Evolutionary conservation across 2,329 filamentous ascomycete genomes (phyloP).

Genomic region (Botryosphaeria dothidea): DNA sequence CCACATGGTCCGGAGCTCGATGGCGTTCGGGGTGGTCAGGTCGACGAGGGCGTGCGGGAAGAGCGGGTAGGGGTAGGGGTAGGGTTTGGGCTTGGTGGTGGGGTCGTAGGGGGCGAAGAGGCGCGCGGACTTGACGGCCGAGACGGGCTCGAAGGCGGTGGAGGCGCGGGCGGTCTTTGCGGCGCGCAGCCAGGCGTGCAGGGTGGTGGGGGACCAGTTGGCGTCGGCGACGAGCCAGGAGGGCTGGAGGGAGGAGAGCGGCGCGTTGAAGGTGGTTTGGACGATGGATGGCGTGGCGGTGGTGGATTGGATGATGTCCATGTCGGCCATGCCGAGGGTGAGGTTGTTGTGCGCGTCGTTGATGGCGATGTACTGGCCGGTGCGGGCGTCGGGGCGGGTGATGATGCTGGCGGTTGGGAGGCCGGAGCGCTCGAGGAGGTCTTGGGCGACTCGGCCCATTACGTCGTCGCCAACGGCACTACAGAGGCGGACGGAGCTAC

Average conservation of each 20-base stretch:
- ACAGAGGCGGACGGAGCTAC: conserved; percentile 68
- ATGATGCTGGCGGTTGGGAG: conserved; percentile 66
- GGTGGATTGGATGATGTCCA: conserved; percentile 71
- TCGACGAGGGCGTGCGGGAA: conserved; percentile 68
- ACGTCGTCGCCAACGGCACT: conserved; percentile 80
- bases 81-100: conserved; percentile 20
- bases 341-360: conserved; percentile 84
- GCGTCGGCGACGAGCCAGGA: conserved; percentile 76
- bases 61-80: conserved; percentile 31
- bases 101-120: conserved; percentile 56
- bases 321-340: conserved; percentile 92
- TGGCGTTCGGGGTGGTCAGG: conserved; percentile 78
- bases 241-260: conserved; percentile 60
- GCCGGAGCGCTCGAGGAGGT: conserved; percentile 61
- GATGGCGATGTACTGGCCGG: conserved; percentile 87
- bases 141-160: conserved; percentile 88
- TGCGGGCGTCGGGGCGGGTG: conserved; percentile 54
- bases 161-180: conserved; percentile 58
- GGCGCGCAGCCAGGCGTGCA: conserved; percentile 68
- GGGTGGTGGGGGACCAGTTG: conserved; percentile 73
- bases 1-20: conserved; percentile 82
- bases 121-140: conserved; percentile 71
- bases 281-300: conserved; percentile 18
- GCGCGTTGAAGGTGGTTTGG: conserved; percentile 43
- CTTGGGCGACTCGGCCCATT: conserved; percentile 72